Evolutionary conservation across 2,329 filamentous ascomycete species (phyloP), one percentile per base, ranked within the genome.

Genomic region (Xylariaceae sp.): DNA sequence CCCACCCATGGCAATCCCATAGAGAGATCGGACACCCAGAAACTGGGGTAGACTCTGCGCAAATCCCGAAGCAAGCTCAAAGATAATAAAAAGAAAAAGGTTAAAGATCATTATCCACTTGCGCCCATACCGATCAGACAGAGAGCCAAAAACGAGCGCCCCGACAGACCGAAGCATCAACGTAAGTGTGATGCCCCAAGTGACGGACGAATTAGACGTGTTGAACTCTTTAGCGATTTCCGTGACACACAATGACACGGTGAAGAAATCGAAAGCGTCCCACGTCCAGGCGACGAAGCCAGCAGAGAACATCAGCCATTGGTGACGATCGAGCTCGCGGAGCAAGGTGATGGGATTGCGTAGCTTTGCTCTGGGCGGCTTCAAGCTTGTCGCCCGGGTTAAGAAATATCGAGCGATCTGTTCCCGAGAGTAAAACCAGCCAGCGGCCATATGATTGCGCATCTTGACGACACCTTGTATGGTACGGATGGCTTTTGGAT

Each of bases 351-450:
- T 54, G 1, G 63, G 63, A 19, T 64, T 62, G 48, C 58, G 59
- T 19, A 66, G 47, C 41, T 56, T 50, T 9, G 58, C 43, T 52
- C 54, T 57, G 3, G 64, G 66, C 3, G 68, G 68, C 39, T 60
- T 65, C 2, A 70, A 57, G 47, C 62, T 70, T 19, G 66, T 60
- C 5, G 59, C 22, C 14, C 67, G 60, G 18, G 67, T 66, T 18
- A 59, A 52, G 46, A 70, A 58, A 43, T 71, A 70, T 17, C 56
- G 60, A 12, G 12, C 14, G 15, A 70, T 66, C 43, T 69, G 66
- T 4, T 49, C 40, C 17, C 62, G 61, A 33, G 67, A 69, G 49
- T 58, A 58, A 38, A 58, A 57, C 56, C 56, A 57, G 18, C 56
- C 56, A 4, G 54, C 54, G 14, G 47, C 56, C 56, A 58, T 58